Evolutionary conservation across 352 stramenopile genomes (phyloP).

Genomic region (Peronospora farinosa): DNA sequence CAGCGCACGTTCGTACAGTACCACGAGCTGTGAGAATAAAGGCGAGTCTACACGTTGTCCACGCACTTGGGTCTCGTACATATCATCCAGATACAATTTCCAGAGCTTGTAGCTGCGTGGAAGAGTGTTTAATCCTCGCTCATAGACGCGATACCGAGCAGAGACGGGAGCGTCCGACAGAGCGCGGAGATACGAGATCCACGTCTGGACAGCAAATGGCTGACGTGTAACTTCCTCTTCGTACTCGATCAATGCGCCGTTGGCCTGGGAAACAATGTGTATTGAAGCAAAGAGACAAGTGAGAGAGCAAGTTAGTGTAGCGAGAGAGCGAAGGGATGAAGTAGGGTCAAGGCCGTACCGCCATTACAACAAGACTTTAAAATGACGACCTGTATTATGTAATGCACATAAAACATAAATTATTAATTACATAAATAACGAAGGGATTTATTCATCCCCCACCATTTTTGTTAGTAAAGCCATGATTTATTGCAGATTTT

Average conservation of each 20-base stretch:
- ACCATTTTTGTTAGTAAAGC: too few species aligned
- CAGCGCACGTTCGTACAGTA: constrained; percentile 86
- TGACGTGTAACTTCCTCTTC: constrained; percentile 84
- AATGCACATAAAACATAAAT: neutral
- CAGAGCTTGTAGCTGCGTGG: constrained; percentile 95
- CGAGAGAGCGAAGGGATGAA: neutral
- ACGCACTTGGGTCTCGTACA: constrained; percentile 54
- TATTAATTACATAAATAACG: too few species aligned
- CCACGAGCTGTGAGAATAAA: constrained; percentile 32
- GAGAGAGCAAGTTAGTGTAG: constrained; percentile 3
- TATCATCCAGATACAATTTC: constrained; percentile 82
- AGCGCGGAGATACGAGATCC: constrained; percentile 60
- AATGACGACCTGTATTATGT: neutral
- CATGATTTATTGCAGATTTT: too few species aligned
- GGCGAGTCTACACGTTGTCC: constrained; percentile 55
- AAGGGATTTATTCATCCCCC: too few species aligned
- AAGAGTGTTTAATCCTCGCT: constrained; percentile 78
- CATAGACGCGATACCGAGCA: constrained; percentile 64
- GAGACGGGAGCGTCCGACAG: constrained; percentile 22
- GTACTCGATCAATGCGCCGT: constrained; percentile 39
- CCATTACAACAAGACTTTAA: constrained; percentile 3
- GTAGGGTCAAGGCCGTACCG: neutral
- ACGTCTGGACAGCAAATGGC: constrained; percentile 82
- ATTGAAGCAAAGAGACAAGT: neutral
- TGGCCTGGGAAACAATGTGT: constrained; percentile 2